Conservation (phyloP, 2,329 filamentous ascomycete genomes). For the Fusarium sulawesiense region DNA sequence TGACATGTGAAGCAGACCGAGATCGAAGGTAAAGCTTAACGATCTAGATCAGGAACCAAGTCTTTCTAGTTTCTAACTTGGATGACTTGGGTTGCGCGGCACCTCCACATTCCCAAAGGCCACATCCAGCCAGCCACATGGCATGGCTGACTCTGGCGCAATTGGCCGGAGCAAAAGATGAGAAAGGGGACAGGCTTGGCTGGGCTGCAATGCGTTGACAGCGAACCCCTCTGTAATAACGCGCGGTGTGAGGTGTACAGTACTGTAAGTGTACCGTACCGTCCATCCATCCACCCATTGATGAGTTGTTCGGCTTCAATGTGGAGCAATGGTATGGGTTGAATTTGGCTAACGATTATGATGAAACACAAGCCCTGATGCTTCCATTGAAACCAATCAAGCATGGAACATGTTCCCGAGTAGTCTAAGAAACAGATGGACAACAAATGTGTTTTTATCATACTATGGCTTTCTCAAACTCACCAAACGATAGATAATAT, state of each 20-base stretch:
- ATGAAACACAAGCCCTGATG: background rate
- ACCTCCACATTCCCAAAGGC: slow-evolving; percentile 33
- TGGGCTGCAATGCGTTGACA: slow-evolving; percentile 40
- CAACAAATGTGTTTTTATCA: background rate
- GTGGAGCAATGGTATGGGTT: slow-evolving; percentile 23
- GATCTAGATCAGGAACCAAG: slow-evolving; percentile 35
- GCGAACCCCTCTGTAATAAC: slow-evolving; percentile 21
- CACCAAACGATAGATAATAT: background rate
- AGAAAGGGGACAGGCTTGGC: slow-evolving; percentile 14
- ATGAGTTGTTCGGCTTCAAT: slow-evolving; percentile 30
- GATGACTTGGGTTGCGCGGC: slow-evolving; percentile 15
- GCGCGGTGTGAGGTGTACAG: slow-evolving; percentile 29
- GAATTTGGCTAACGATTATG: background rate
- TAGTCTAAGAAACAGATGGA: background rate
- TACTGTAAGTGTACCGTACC: slow-evolving; percentile 2
- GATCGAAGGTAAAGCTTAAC: slow-evolving; percentile 27
- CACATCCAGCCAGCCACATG: slow-evolving; percentile 39
- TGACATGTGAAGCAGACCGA: slow-evolving; percentile 38
- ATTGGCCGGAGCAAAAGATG: slow-evolving; percentile 20
- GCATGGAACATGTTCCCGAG: background rate
- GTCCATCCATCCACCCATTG: background rate
- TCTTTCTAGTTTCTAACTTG: slow-evolving; percentile 3
- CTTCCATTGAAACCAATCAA: background rate
- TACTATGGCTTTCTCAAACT: background rate
- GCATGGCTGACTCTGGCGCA: slow-evolving; percentile 6